Evolutionary conservation across 768 basidiomycete species (phyloP).

Genomic region (Mycena vitilis): DNA sequence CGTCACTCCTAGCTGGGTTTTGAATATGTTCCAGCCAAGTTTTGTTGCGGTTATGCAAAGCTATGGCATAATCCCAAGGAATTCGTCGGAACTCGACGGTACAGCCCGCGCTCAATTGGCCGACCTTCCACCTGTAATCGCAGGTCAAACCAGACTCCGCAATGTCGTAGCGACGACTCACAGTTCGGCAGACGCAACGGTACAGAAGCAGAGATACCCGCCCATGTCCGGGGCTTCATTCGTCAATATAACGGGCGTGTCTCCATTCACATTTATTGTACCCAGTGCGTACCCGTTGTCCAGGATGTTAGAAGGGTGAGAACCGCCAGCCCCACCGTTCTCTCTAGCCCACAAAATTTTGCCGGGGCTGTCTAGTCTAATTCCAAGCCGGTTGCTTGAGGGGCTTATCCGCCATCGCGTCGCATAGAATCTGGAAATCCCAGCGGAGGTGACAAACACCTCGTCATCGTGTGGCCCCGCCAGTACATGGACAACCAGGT

Average conservation of each 20-base stretch:
- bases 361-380: conserved; percentile 60
- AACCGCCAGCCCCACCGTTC: conserved; percentile 74
- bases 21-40: conserved; percentile 46
- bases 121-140: conserved; percentile 78
- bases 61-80: conserved; percentile 53
- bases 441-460: conserved; percentile 62
- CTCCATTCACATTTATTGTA: conserved; percentile 72
- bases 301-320: conserved; percentile 76
- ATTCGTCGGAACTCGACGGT: conserved; percentile 65
- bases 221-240: conserved; percentile 75
- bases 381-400: conserved; percentile 73
- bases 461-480: conserved; percentile 73
- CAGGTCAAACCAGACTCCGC: neutral
- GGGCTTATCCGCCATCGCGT: conserved; percentile 65
- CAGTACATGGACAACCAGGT: conserved; percentile 67
- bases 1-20: neutral
- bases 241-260: conserved; percentile 74
- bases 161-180: conserved; percentile 41
- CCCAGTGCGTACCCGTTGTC: conserved; percentile 70
- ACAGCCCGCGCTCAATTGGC: conserved; percentile 70
- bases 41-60: conserved; percentile 38
- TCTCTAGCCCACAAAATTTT: conserved; percentile 65
- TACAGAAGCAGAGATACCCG: conserved; percentile 69
- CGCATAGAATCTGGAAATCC: conserved; percentile 62
- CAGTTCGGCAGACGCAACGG: conserved; percentile 63